A percentile compares a stretch with the other conserved stretches of the same genome.
These are phyloP conservation scores for Monilinia vaccinii-corymbosi DNA, from an alignment of 2,329 filamentous ascomycete species.

Conservation along the genomic window DNA sequence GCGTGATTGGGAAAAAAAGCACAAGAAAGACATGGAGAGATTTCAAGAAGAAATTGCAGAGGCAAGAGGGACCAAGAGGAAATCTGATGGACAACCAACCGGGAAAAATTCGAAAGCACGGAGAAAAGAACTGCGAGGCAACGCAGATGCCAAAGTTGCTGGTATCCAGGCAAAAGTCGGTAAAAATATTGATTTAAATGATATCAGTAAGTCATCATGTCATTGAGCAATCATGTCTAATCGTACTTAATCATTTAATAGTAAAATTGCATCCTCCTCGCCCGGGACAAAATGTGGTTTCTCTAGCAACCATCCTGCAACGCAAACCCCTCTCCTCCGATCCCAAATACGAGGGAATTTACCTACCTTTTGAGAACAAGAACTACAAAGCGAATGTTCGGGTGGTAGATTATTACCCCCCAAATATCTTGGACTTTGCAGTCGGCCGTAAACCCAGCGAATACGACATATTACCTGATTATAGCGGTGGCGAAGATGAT, in stretches of 20 bases:
- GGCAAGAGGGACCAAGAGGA: constrained; percentile 26
- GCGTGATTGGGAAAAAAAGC: constrained; percentile 44
- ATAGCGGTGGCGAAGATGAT: constrained; percentile 24
- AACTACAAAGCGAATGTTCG: constrained; percentile 62
- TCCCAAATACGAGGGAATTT: constrained; percentile 25
- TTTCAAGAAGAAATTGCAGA: constrained; percentile 31
- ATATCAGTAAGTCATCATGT: constrained; percentile 29
- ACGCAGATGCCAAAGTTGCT: constrained; percentile 24
- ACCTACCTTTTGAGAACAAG: constrained; percentile 63
- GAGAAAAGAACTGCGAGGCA: constrained; percentile 26
- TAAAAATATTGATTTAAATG: constrained; percentile 21
- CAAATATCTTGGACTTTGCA: constrained; percentile 62
- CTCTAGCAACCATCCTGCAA: constrained; percentile 3
- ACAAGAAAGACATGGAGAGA: constrained; percentile 33
- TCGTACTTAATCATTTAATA: not conserved
- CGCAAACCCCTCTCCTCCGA: not conserved
- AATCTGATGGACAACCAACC: constrained; percentile 12
- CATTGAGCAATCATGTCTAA: not conserved
- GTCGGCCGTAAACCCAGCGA: constrained; percentile 37
- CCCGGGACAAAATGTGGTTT: not conserved
- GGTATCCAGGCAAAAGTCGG: constrained; percentile 13
- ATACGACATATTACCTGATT: constrained; percentile 42
- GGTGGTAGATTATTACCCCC: constrained; percentile 75
- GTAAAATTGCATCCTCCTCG: not conserved
- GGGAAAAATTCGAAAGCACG: constrained; percentile 21